phyloP scores from a whole-genome alignment of 2,329 filamentous ascomycete species.

The Trichoderma lentiforme region DNA sequence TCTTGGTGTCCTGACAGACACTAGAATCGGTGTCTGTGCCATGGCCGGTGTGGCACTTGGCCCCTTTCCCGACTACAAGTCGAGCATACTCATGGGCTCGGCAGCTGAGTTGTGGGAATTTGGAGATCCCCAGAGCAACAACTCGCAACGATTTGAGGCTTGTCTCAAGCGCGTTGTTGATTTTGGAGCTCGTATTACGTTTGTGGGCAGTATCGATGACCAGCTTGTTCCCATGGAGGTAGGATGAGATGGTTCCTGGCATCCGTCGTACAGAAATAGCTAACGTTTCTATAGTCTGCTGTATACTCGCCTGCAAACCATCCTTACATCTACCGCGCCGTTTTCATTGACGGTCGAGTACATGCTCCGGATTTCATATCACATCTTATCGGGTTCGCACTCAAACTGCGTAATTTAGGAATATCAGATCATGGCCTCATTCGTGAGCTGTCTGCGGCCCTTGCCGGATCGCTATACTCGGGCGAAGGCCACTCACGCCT shows the following conservation, averaged over 20 bases:
- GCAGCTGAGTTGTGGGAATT: constrained; percentile 97
- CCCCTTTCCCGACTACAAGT: constrained; percentile 89
- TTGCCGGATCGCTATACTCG: constrained; percentile 86
- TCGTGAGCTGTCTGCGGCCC: constrained; percentile 79
- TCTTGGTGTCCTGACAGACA: constrained; percentile 74
- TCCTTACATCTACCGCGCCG: constrained; percentile 91
- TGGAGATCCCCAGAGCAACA: constrained; percentile 72
- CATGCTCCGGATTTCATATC: constrained; percentile 93
- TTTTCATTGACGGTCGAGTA: constrained; percentile 89
- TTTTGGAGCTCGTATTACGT: constrained; percentile 79
- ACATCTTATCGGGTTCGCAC: constrained; percentile 85
- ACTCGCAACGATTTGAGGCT: constrained; percentile 76
- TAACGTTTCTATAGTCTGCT: constrained; percentile 59
- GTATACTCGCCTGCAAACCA: constrained; percentile 82
- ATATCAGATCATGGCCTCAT: constrained; percentile 91
- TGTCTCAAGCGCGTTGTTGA: constrained; percentile 71
- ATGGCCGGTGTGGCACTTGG: constrained; percentile 91
- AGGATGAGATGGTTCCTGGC: constrained; percentile 23
- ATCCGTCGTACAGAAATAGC: not conserved
- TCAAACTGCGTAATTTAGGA: constrained; percentile 91
- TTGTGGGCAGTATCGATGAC: constrained; percentile 92
- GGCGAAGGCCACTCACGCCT: constrained; percentile 92
- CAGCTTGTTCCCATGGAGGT: constrained; percentile 92
- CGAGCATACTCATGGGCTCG: constrained; percentile 81
- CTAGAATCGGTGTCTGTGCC: constrained; percentile 80